Base-by-base conservation (phyloP, 108 stramenopile genomes). In the Nitzschia palea region DNA sequence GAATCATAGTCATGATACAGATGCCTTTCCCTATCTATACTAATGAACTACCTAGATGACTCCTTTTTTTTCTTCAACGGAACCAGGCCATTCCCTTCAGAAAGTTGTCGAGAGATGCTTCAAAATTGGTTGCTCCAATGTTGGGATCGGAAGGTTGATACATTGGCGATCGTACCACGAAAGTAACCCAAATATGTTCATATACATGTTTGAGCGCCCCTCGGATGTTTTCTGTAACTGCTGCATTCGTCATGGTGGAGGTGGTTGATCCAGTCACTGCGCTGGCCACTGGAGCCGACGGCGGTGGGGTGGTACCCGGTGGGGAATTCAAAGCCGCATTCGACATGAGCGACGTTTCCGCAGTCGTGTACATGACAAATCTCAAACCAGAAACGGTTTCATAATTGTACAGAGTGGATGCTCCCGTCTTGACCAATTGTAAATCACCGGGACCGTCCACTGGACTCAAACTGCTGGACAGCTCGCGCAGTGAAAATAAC, bases 121-220 rank as follows among this genome's bases (percentile, higher is more conserved):
- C 94, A 83, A 95, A 95, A 33, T 86, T 90, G 30, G 94, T 95
- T 14, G 81, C 79, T 31, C 53, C 44, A 29, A 89, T 82, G 42
- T 85, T 74, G 4, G 82, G 79, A 43, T 55, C 35, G n/a, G 29
- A 44, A 27, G 74, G 74, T 37, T 71, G 66, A 75, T 95, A 95
- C 70, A 95, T 57, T 23, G 94, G 94, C 23, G 87, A 89, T 60
- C 90, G 77, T 40, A 90, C 80, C 1, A 95, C 94, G 33, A 73
- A 88, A 45, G 86, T 81, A 14, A 95, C 87, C 90, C 90, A 95
- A 27, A 95, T 70, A 20, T 91, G 83, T 25, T 91, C 86, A 78
- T 95, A 95, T 47, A 92, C 89, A 70, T 95, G 76, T 52, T 80
- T 70, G 70, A 95, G 65, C 2, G 89, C 85, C 15, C 52, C 55